Conservation (phyloP, 2,329 filamentous ascomycete species). For the Ophiobolus disseminans region DNA sequence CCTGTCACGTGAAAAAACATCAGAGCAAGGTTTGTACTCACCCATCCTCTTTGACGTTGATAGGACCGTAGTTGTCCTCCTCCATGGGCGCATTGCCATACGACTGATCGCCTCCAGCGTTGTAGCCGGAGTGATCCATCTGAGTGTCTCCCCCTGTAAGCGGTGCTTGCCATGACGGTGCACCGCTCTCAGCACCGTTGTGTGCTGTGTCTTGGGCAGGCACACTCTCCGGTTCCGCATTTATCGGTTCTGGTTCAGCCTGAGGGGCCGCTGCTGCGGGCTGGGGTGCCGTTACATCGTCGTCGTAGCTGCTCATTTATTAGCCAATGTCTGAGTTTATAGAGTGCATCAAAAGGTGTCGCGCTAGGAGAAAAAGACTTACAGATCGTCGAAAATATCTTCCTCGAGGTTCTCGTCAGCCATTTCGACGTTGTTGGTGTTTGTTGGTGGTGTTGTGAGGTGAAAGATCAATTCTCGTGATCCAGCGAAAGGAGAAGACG, state of each 20-base stretch:
- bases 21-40: slow-evolving; percentile 61
- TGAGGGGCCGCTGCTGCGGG: slow-evolving; percentile 29
- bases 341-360: not conserved
- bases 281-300: slow-evolving; percentile 47
- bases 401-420: slow-evolving; percentile 88
- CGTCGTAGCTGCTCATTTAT: slow-evolving; percentile 48
- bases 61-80: slow-evolving; percentile 57
- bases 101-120: slow-evolving; percentile 38
- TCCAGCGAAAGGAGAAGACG: too few relatives aligned
- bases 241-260: slow-evolving; percentile 29
- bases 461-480: too few relatives aligned
- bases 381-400: slow-evolving; percentile 96
- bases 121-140: slow-evolving; percentile 40
- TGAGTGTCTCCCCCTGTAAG: slow-evolving; percentile 29
- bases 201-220: slow-evolving; percentile 25
- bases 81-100: slow-evolving; percentile 42
- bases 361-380: slow-evolving; percentile 51
- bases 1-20: slow-evolving; percentile 14
- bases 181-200: slow-evolving; percentile 19
- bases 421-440: slow-evolving; percentile 58
- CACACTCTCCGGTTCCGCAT: slow-evolving; percentile 25
- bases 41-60: slow-evolving; percentile 90
- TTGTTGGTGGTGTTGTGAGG: too few relatives aligned
- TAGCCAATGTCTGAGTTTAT: slow-evolving; percentile 8
- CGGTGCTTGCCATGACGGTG: slow-evolving; percentile 26